A percentile compares a stretch with the other conserved stretches of the same genome.
phyloP scores from a whole-genome alignment of 495 filamentous ascomycete species.

The Amniculicola lignicola region DNA sequence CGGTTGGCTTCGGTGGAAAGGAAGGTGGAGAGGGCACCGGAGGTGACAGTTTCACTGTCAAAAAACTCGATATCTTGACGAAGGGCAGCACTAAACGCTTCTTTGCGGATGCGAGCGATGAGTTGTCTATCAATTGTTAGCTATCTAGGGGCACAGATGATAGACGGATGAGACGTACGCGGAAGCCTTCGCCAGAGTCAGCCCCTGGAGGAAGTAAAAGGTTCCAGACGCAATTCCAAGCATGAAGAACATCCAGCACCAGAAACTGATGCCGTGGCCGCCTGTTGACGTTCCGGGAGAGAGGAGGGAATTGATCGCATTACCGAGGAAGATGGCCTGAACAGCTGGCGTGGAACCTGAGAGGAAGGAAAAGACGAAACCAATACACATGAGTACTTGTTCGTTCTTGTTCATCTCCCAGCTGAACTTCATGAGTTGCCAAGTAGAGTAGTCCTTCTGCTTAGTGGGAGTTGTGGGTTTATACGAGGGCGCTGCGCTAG shows the following conservation, averaged over 20 bases:
- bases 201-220: slow-evolving; percentile 63
- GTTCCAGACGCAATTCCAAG: slow-evolving; percentile 77
- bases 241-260: slow-evolving; percentile 92
- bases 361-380: slow-evolving; percentile 73
- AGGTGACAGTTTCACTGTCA: slow-evolving; percentile 77
- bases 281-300: slow-evolving; percentile 51
- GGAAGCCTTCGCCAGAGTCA: slow-evolving; percentile 67
- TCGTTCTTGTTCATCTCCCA: slow-evolving; percentile 79
- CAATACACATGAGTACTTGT: slow-evolving; percentile 67
- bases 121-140: slow-evolving; percentile 65
- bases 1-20: slow-evolving; percentile 83
- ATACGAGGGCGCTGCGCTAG: slow-evolving; percentile 38
- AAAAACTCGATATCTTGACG: slow-evolving; percentile 86
- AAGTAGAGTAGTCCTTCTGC: slow-evolving; percentile 53
- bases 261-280: slow-evolving; percentile 59
- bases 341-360: slow-evolving; percentile 81
- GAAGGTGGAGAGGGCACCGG: slow-evolving; percentile 80
- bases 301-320: slow-evolving; percentile 70
- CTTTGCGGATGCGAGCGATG: slow-evolving; percentile 74
- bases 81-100: slow-evolving; percentile 81
- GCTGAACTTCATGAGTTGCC: slow-evolving; percentile 81
- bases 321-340: slow-evolving; percentile 88
- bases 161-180: slow-evolving; percentile 5
- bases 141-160: not conserved
- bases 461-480: slow-evolving; percentile 49